phyloP scores from a whole-genome alignment of 2,329 filamentous ascomycete genomes.

The Grosmannia serpens region DNA sequence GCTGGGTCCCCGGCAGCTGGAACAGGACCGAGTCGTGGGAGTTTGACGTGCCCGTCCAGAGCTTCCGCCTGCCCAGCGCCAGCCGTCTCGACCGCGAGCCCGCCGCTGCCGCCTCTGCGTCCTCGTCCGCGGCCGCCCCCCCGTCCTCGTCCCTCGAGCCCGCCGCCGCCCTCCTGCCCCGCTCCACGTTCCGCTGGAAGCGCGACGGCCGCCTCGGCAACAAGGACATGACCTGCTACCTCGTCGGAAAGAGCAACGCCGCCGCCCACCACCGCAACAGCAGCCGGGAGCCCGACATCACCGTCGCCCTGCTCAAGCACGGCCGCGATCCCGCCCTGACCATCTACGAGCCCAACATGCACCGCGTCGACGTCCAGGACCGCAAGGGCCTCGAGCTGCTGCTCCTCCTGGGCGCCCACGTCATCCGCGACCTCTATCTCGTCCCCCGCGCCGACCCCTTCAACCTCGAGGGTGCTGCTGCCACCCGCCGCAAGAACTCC shows the following conservation, averaged over 20 bases:
- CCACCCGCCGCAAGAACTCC: constrained; percentile 24
- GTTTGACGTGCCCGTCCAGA: constrained; percentile 81
- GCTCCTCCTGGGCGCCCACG: constrained; percentile 50
- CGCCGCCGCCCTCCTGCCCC: constrained; percentile 44
- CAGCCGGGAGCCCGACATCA: constrained; percentile 84
- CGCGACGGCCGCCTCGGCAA: constrained; percentile 67
- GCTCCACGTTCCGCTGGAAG: constrained; percentile 79
- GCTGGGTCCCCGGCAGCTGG: constrained; percentile 64
- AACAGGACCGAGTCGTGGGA: constrained; percentile 74
- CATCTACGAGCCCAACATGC: constrained; percentile 86
- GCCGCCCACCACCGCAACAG: constrained; percentile 12
- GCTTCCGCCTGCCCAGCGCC: constrained; percentile 68
- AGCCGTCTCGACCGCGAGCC: constrained; percentile 68
- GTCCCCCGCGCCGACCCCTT: constrained; percentile 62
- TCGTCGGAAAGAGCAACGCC: constrained; percentile 65
- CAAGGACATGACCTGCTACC: constrained; percentile 79
- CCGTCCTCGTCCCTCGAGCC: constrained; percentile 30
- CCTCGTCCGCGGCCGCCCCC: background rate
- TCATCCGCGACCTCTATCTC: constrained; percentile 55
- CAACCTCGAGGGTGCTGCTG: constrained; percentile 48
- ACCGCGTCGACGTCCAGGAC: constrained; percentile 85
- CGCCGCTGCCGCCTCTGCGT: constrained; percentile 25
- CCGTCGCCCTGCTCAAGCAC: constrained; percentile 73
- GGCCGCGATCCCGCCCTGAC: constrained; percentile 56
- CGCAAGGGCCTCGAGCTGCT: constrained; percentile 85